phyloP scores from a whole-genome alignment of 1,284 basidiomycete species.

The Phlebopus sp. region DNA sequence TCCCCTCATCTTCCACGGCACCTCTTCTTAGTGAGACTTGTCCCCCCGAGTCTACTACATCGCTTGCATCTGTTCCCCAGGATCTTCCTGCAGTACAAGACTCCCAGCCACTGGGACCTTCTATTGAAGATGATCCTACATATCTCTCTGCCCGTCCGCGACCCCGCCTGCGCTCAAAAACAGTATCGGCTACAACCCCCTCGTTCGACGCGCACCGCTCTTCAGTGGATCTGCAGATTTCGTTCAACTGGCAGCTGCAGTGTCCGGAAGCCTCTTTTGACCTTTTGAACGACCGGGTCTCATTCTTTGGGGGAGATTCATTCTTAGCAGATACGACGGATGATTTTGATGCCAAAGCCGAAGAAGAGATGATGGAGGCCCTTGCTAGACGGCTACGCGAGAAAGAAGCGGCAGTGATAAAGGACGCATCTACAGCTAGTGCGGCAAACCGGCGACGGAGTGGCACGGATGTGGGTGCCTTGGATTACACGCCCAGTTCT shows the following conservation, averaged over 20 bases:
- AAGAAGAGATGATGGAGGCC: constrained; percentile 21
- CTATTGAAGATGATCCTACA: background rate
- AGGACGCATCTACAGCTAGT: background rate
- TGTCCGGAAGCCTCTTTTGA: constrained; percentile 60
- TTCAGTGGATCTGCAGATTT: constrained; percentile 57
- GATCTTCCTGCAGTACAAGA: background rate
- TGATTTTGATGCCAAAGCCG: constrained; percentile 15
- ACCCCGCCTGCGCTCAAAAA: constrained; percentile 6
- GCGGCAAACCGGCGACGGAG: background rate
- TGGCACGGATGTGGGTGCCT: background rate
- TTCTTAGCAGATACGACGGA: constrained; percentile 28
- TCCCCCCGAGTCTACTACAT: constrained; percentile 1
- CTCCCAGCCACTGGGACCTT: background rate
- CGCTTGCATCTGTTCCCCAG: background rate
- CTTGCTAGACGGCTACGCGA: constrained; percentile 18
- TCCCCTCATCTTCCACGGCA: constrained; percentile 4
- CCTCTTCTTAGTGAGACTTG: constrained; percentile 8
- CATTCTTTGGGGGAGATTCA: constrained; percentile 44
- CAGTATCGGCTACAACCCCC: constrained; percentile 12
- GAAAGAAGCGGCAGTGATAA: constrained; percentile 2
- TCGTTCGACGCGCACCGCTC: constrained; percentile 38
- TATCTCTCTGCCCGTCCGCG: constrained; percentile 5
- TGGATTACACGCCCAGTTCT: constrained; percentile 5
- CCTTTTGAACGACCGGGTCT: constrained; percentile 60
- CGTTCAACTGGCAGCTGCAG: constrained; percentile 55